Evolutionary conservation across 176 grass and related monocot genomes (phyloP).

Genomic region (Secale cereale): DNA sequence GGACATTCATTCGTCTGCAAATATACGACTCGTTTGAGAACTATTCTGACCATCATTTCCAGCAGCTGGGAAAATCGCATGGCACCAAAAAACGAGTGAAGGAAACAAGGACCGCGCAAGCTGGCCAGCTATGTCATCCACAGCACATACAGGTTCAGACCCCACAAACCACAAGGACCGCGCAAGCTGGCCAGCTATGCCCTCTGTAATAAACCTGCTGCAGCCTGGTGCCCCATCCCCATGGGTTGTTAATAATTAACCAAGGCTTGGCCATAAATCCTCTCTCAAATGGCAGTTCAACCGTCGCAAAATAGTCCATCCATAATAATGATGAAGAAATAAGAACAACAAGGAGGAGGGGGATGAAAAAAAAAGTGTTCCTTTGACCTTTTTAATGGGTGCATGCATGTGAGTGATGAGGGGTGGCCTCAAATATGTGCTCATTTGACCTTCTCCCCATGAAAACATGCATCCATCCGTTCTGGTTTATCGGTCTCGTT

Average conservation of each 20-base stretch:
- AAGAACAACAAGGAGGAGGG: neutral
- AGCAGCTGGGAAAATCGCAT: neutral
- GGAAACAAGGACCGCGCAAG: slow-evolving; percentile 6
- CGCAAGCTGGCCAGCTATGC: neutral
- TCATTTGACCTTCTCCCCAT: neutral
- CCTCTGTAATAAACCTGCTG: neutral
- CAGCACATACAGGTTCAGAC: neutral
- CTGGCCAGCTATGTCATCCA: slow-evolving; percentile 12
- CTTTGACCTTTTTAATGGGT: neutral
- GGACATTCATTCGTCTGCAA: too few relatives aligned
- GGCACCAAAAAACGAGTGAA: neutral
- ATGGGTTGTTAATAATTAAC: neutral
- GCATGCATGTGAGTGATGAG: neutral
- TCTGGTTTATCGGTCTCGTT: too few relatives aligned
- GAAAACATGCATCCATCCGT: neutral
- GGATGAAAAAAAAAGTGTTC: neutral
- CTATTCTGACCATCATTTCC: neutral
- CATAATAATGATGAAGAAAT: neutral
- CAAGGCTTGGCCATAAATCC: neutral
- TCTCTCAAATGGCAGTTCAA: neutral
- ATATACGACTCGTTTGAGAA: too few relatives aligned
- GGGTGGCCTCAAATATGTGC: neutral
- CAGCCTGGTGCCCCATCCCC: too few relatives aligned
- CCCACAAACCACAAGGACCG: neutral
- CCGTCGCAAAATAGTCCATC: neutral